phyloP scores from a whole-genome alignment of 768 basidiomycete species.

The Agrocybe praecox region DNA sequence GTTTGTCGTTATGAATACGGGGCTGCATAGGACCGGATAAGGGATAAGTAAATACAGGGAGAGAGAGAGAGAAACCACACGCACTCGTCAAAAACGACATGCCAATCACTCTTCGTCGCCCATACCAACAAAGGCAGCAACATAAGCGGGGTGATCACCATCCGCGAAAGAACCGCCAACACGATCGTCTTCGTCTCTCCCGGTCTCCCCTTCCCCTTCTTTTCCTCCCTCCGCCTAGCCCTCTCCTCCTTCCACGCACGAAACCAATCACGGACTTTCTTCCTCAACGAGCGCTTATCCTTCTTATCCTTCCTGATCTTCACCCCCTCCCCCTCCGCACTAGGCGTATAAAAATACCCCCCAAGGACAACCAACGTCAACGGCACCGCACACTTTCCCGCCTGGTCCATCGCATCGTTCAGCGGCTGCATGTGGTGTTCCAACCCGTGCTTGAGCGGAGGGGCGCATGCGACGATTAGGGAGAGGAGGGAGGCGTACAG shows the following conservation, averaged over 20 bases:
- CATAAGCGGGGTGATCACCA: constrained; percentile 82
- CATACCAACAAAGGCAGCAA: constrained; percentile 77
- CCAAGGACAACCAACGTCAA: constrained; percentile 91
- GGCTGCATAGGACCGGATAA: constrained; percentile 42
- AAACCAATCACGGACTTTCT: background rate
- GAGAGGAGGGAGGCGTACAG: constrained; percentile 3
- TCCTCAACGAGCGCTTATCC: background rate
- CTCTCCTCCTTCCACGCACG: background rate
- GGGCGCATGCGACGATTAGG: background rate
- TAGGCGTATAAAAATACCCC: constrained; percentile 77
- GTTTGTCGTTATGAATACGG: constrained; percentile 85
- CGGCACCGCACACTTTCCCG: constrained; percentile 84
- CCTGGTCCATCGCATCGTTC: constrained; percentile 64
- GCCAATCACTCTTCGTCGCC: constrained; percentile 58
- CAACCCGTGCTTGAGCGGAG: constrained; percentile 68
- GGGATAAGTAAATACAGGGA: background rate
- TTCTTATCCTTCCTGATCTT: background rate
- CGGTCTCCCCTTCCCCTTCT: constrained; percentile 18
- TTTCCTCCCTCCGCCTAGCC: background rate
- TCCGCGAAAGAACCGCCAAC: constrained; percentile 82
- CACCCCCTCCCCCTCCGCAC: no score
- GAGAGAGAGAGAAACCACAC: constrained; percentile 33
- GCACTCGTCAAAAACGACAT: constrained; percentile 75
- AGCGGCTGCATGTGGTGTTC: constrained; percentile 64
- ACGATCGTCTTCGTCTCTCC: constrained; percentile 85